Conservation (phyloP, 164 flowering plant genomes). For the Liquidambar formosana region DNA sequence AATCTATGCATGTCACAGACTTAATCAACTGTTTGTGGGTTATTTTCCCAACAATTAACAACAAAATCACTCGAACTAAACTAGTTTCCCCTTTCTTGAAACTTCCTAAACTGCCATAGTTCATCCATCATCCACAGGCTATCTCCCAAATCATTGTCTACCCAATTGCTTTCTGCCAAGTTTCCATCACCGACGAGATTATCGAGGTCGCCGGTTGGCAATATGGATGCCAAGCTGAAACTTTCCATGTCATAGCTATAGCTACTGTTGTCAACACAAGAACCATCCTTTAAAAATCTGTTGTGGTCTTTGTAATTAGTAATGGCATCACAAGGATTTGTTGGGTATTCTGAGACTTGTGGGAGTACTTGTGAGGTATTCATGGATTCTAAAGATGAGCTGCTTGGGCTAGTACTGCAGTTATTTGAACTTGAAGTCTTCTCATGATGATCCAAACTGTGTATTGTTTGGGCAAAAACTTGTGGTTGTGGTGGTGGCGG, state of each 20-base stretch:
- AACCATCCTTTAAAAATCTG: constrained; percentile 16
- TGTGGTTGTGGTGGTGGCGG: constrained; percentile 10
- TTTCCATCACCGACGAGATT: constrained; percentile 21
- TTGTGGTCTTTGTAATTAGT: constrained; percentile 6
- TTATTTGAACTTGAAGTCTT: neutral
- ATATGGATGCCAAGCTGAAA: constrained; percentile 26
- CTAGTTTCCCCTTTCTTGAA: neutral
- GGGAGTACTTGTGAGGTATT: constrained; percentile 23
- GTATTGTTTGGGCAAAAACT: no score
- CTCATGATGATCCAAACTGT: no score
- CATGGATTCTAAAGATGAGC: constrained; percentile 26
- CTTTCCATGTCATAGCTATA: constrained; percentile 35
- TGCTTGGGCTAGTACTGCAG: constrained; percentile 27
- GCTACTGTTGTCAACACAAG: constrained; percentile 17
- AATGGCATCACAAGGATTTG: constrained; percentile 21
- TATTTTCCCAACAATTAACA: neutral
- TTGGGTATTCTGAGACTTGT: constrained; percentile 32
- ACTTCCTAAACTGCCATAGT: constrained; percentile 41
- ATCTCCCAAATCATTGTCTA: constrained; percentile 30
- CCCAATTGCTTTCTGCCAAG: constrained; percentile 36
- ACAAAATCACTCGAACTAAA: no score
- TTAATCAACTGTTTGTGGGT: neutral
- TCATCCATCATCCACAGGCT: constrained; percentile 54
- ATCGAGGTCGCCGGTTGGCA: constrained; percentile 11
- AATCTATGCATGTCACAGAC: neutral